Conservation (phyloP, 345 rosid species). For the Adansonia digitata region DNA sequence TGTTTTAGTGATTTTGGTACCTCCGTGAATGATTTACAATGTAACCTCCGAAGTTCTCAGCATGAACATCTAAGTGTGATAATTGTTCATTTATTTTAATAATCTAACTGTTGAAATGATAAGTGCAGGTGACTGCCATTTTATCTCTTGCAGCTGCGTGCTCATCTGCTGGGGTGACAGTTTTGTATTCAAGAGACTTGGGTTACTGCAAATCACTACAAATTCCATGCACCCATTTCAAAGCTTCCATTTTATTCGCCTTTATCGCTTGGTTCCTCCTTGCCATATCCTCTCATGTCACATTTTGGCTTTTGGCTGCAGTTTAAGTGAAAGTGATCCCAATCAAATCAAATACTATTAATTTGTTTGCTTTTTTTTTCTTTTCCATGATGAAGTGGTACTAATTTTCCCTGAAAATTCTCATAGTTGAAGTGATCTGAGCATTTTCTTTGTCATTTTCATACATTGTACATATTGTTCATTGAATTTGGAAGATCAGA, state of each 20-base stretch:
- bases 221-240: conserved; percentile 46
- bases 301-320: conserved; percentile 85
- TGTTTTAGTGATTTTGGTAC: neutral
- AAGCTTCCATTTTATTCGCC: conserved; percentile 59
- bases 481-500: too few relatives aligned
- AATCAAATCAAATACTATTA: too few relatives aligned
- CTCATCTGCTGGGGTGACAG: conserved; percentile 81
- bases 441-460: too few relatives aligned
- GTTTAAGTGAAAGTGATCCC: conserved; percentile 42
- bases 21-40: neutral
- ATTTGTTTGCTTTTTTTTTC: too few relatives aligned
- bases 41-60: neutral
- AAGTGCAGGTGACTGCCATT: conserved; percentile 69
- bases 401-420: neutral
- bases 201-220: conserved; percentile 36
- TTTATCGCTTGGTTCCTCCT: conserved; percentile 68
- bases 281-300: conserved; percentile 74
- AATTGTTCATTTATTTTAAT: neutral
- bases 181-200: conserved; percentile 69
- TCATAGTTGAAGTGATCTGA: neutral
- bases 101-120: neutral
- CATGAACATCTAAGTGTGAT: too few relatives aligned
- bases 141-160: conserved; percentile 88
- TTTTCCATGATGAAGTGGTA: neutral
- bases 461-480: too few relatives aligned